Conservation (phyloP, 129 eudicot genomes). For the Artemisia tridentata region DNA sequence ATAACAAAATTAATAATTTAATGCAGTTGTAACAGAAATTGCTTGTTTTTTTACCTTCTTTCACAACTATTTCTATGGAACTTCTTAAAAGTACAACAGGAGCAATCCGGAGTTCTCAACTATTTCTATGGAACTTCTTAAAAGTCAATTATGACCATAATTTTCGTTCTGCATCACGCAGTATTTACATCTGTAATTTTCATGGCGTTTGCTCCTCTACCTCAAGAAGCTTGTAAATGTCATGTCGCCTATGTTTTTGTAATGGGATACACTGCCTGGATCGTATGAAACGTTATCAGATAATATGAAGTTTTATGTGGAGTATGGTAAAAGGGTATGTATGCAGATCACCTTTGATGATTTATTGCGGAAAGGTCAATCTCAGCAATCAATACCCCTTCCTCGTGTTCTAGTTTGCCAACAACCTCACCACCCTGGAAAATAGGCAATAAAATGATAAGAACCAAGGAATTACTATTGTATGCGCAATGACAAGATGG, state of each 20-base stretch:
- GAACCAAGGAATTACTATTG: too few relatives aligned
- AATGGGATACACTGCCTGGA: not conserved
- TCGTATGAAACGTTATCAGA: not conserved
- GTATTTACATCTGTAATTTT: conserved; percentile 1
- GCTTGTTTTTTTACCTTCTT: too few relatives aligned
- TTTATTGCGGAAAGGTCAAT: not conserved
- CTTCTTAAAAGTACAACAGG: too few relatives aligned
- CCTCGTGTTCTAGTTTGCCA: not conserved
- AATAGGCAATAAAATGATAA: not conserved
- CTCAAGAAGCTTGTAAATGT: not conserved
- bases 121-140: too few relatives aligned
- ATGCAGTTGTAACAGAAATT: too few relatives aligned
- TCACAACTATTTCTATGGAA: too few relatives aligned
- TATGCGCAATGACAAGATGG: too few relatives aligned
- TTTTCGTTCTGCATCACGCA: not conserved
- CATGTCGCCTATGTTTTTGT: not conserved
- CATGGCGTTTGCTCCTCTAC: not conserved
- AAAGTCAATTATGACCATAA: too few relatives aligned
- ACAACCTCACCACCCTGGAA: not conserved
- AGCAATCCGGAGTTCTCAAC: too few relatives aligned
- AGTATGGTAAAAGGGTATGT: not conserved
- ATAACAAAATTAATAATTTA: too few relatives aligned
- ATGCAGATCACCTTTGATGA: not conserved
- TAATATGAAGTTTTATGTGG: not conserved
- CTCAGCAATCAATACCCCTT: not conserved